Percentiles rank a stretch among this genome's conserved stretches.
Conservation (phyloP, 345 rosid species). For the Kandelia obovata region DNA sequence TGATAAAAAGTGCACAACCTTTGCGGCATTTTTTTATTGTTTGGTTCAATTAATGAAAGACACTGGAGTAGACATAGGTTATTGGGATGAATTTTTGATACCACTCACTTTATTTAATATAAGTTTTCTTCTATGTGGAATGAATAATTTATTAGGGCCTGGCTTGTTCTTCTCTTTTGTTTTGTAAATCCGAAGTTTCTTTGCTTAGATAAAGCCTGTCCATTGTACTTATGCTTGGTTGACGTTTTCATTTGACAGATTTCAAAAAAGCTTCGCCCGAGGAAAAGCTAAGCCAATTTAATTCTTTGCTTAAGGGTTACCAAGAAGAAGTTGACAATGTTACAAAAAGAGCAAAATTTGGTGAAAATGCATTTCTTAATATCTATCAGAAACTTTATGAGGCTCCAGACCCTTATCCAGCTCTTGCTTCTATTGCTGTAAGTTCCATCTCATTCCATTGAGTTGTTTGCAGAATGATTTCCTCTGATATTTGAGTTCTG, state of each 20-base stretch:
- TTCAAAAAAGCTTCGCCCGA: conserved; percentile 93
- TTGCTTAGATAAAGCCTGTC: neutral
- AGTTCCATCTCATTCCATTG: conserved; percentile 31
- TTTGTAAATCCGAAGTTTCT: neutral
- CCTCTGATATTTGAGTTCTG: too few species aligned
- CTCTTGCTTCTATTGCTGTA: conserved; percentile 92
- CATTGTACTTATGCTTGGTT: neutral
- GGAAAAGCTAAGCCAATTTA: conserved; percentile 77
- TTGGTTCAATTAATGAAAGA: neutral
- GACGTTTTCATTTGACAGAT: conserved; percentile 42
- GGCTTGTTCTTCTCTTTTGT: neutral
- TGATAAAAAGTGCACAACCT: neutral
- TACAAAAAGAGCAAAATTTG: conserved; percentile 96
- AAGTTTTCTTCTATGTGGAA: neutral
- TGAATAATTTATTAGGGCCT: neutral
- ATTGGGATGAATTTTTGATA: neutral
- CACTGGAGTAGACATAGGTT: conserved; percentile 1
- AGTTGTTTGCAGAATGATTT: neutral
- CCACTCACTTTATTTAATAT: neutral
- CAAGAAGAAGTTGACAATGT: conserved; percentile 99
- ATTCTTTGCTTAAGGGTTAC: conserved; percentile 86
- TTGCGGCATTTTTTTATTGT: neutral
- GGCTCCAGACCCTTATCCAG: conserved; percentile 97
- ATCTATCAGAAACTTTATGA: conserved; percentile 96
- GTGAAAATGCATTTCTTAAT: conserved; percentile 94